phyloP scores from a whole-genome alignment of 108 stramenopile genomes.

The Pelagomonas calceolata region DNA sequence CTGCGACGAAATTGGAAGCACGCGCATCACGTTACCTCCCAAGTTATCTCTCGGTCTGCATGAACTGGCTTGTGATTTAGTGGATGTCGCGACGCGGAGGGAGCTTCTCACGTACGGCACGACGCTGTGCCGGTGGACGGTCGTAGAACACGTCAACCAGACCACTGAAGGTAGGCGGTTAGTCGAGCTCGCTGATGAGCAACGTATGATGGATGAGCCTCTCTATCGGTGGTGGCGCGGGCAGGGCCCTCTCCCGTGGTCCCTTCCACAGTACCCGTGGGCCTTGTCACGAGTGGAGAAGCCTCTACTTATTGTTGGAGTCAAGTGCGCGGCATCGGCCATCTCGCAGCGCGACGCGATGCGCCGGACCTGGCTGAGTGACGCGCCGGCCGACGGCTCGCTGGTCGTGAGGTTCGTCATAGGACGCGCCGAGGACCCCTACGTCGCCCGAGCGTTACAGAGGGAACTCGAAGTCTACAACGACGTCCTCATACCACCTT shows the following conservation, averaged over 20 bases:
- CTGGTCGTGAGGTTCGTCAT: neutral
- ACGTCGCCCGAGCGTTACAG: neutral
- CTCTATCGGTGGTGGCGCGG: neutral
- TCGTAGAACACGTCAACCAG: neutral
- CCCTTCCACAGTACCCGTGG: no score
- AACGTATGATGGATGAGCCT: neutral
- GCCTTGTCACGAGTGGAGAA: no score
- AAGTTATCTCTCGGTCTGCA: neutral
- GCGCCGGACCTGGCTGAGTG: neutral
- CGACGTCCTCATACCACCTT: neutral
- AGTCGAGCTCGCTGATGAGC: no score
- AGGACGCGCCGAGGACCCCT: neutral
- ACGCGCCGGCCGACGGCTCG: neutral
- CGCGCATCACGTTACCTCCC: neutral
- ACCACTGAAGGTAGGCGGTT: neutral
- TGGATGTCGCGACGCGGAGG: neutral
- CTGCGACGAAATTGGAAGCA: neutral
- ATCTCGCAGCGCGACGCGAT: neutral
- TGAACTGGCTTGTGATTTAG: neutral
- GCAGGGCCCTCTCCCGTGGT: neutral
- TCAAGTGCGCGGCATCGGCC: neutral
- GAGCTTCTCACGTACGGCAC: neutral
- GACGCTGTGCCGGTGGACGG: neutral
- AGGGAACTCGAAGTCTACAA: neutral
- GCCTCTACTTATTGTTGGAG: neutral